These are phyloP conservation scores for Annulohypoxylon stygium DNA, from an alignment of 495 filamentous ascomycete species.

Conservation along the genomic window DNA sequence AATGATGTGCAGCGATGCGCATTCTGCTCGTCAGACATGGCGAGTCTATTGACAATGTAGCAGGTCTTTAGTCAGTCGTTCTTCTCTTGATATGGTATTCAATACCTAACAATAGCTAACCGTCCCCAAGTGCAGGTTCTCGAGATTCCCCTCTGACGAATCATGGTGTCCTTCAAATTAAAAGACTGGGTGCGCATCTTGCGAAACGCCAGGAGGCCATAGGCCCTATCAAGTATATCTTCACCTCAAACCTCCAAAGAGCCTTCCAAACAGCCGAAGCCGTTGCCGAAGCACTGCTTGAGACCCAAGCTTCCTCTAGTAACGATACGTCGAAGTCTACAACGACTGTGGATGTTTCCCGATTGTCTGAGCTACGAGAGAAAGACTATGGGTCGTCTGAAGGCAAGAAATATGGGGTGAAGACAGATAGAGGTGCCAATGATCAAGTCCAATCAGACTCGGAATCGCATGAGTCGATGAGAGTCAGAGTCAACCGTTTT, in stretches of 20 bases:
- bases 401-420: slow-evolving; percentile 65
- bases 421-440: slow-evolving; percentile 7
- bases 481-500: slow-evolving; percentile 70
- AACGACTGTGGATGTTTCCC: slow-evolving; percentile 54
- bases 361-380: slow-evolving; percentile 71
- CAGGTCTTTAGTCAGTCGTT: slow-evolving; percentile 72
- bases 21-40: slow-evolving; percentile 86
- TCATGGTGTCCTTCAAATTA: slow-evolving; percentile 83
- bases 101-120: slow-evolving; percentile 36
- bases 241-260: slow-evolving; percentile 83
- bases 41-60: slow-evolving; percentile 90
- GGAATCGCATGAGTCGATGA: slow-evolving; percentile 76
- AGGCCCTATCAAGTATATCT: slow-evolving; percentile 70
- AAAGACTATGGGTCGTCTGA: slow-evolving; percentile 77
- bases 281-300: slow-evolving; percentile 71
- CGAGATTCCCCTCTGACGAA: slow-evolving; percentile 84
- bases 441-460: slow-evolving; percentile 44
- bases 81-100: background rate
- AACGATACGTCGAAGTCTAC: slow-evolving; percentile 18
- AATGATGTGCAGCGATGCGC: slow-evolving; percentile 63
- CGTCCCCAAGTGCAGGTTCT: slow-evolving; percentile 73
- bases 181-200: slow-evolving; percentile 72
- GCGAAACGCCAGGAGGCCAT: slow-evolving; percentile 58
- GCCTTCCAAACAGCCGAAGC: slow-evolving; percentile 78
- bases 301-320: slow-evolving; percentile 57